Percentiles rank a stretch among this genome's conserved stretches.
Conservation (phyloP, 2,329 filamentous ascomycete species). For the Aspergillus ochraceoroseus region DNA sequence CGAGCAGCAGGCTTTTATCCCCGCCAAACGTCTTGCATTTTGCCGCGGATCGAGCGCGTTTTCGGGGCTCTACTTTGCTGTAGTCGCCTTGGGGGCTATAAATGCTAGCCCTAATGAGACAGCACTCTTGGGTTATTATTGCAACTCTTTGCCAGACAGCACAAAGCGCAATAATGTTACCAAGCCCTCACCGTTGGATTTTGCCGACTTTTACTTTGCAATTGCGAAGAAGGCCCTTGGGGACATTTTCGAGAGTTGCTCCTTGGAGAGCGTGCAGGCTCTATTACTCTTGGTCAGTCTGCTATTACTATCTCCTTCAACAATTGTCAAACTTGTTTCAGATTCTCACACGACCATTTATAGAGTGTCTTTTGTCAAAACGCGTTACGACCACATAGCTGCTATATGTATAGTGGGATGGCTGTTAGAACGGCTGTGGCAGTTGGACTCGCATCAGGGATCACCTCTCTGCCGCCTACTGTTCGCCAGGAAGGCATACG, state of each 20-base stretch:
- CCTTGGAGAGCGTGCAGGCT: slow-evolving; percentile 26
- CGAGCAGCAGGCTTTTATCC: slow-evolving; percentile 21
- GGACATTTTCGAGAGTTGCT: slow-evolving; percentile 30
- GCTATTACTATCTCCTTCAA: no score
- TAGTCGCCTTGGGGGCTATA: slow-evolving; percentile 29
- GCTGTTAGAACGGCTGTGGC: slow-evolving; percentile 33
- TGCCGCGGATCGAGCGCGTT: slow-evolving; percentile 17
- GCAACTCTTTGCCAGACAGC: slow-evolving; percentile 6
- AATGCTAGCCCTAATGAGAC: slow-evolving; percentile 25
- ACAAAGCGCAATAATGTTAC: not conserved
- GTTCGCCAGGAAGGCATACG: slow-evolving; percentile 20
- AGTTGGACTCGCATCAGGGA: slow-evolving; percentile 30
- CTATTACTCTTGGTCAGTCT: slow-evolving; percentile 23
- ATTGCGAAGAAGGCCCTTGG: slow-evolving; percentile 25
- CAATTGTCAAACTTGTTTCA: no score
- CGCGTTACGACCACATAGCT: slow-evolving; percentile 33
- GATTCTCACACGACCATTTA: not conserved
- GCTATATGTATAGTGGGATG: slow-evolving; percentile 37
- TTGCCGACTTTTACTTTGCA: slow-evolving; percentile 28
- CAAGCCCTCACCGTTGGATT: slow-evolving; percentile 19
- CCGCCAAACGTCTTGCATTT: slow-evolving; percentile 10
- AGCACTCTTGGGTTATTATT: slow-evolving; percentile 22
- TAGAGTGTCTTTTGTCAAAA: slow-evolving; percentile 32
- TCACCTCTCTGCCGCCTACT: slow-evolving; percentile 18
- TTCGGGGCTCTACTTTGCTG: slow-evolving; percentile 27